These are phyloP conservation scores for Neophaeococcomyces aloes DNA, from an alignment of 2,329 filamentous ascomycete species.

Conservation along the genomic window DNA sequence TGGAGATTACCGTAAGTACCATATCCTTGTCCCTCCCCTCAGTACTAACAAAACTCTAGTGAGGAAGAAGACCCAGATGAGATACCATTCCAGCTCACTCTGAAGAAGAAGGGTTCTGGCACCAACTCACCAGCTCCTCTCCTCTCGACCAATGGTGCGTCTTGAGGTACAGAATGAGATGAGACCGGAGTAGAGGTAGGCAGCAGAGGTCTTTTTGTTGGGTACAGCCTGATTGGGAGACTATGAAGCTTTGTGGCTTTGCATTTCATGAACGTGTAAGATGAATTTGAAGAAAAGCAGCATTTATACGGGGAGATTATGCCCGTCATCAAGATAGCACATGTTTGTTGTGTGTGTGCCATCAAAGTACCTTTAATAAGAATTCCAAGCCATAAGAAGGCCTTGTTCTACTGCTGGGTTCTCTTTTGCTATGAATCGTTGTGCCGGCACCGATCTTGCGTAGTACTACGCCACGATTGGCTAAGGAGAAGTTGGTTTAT, in stretches of 20 bases:
- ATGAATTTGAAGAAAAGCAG: background rate
- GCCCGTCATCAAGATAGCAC: background rate
- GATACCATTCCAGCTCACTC: slow-evolving; percentile 59
- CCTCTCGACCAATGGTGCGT: slow-evolving; percentile 4
- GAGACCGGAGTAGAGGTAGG: too few species aligned
- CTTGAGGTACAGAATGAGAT: background rate
- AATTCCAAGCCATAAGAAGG: background rate
- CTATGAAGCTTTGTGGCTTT: background rate
- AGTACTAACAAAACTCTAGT: slow-evolving; percentile 36
- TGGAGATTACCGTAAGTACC: slow-evolving; percentile 91
- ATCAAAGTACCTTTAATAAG: too few species aligned
- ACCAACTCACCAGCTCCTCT: slow-evolving; percentile 22
- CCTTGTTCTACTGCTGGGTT: too few species aligned
- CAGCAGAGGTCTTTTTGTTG: too few species aligned
- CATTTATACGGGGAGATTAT: too few species aligned
- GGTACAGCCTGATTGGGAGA: too few species aligned
- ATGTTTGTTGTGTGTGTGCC: too few species aligned
- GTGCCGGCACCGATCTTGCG: too few species aligned
- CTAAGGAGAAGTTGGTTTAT: too few species aligned
- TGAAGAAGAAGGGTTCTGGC: slow-evolving; percentile 40
- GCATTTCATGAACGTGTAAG: background rate
- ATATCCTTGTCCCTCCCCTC: background rate
- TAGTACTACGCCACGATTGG: too few species aligned
- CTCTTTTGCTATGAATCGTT: too few species aligned
- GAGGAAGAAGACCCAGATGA: slow-evolving; percentile 88